Evolutionary conservation across 2,329 filamentous ascomycete species (phyloP).

Genomic region (Neocatenulostroma microsporum): DNA sequence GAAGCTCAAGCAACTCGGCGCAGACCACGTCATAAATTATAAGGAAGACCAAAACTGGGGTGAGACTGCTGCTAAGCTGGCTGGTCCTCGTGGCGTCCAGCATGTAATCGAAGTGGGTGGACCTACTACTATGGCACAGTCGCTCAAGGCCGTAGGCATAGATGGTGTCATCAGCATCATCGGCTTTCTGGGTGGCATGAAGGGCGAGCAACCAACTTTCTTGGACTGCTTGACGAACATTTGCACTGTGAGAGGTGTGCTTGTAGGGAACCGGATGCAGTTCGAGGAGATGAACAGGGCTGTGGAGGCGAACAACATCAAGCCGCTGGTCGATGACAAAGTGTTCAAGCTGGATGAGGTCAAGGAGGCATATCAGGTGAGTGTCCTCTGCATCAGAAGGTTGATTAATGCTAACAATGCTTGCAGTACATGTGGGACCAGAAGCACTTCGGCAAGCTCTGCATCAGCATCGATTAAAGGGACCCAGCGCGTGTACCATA

Average conservation of each 20-base stretch:
- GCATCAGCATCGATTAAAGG: slow-evolving; percentile 33
- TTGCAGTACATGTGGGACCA: slow-evolving; percentile 39
- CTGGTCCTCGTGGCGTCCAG: slow-evolving; percentile 51
- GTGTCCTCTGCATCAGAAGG: no score
- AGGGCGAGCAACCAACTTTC: slow-evolving; percentile 41
- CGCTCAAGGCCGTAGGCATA: slow-evolving; percentile 33
- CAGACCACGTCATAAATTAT: slow-evolving; percentile 53
- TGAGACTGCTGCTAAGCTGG: slow-evolving; percentile 44
- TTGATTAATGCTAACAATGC: no score
- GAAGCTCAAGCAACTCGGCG: slow-evolving; percentile 45
- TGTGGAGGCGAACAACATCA: slow-evolving; percentile 52
- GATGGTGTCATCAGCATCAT: slow-evolving; percentile 52
- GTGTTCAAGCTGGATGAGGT: slow-evolving; percentile 47
- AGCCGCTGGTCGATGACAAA: slow-evolving; percentile 52
- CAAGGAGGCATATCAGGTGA: slow-evolving; percentile 46
- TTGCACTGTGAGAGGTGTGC: slow-evolving; percentile 51
- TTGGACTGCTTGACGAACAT: slow-evolving; percentile 44
- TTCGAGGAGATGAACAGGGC: slow-evolving; percentile 54
- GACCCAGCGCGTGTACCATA: no score
- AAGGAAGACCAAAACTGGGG: slow-evolving; percentile 47
- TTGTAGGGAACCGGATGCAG: slow-evolving; percentile 49
- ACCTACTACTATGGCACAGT: slow-evolving; percentile 51
- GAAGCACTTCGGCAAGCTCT: slow-evolving; percentile 41
- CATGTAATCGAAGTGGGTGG: slow-evolving; percentile 61
- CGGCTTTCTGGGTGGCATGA: slow-evolving; percentile 48